phyloP scores from a whole-genome alignment of 2,329 filamentous ascomycete species.

The Colletotrichum tamarilloi region DNA sequence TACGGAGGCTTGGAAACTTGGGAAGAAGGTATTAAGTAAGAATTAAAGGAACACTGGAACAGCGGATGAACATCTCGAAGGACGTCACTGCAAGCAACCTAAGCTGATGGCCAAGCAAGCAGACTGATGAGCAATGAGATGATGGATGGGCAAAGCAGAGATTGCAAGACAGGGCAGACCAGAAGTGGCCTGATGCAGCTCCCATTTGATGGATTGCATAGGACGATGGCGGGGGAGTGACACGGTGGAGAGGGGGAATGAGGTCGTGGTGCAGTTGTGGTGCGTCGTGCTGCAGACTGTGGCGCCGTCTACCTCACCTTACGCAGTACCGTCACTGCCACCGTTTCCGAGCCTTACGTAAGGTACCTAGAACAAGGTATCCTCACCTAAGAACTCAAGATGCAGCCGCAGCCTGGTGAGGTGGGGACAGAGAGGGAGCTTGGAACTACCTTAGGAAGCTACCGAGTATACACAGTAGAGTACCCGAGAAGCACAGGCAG shows the following conservation, averaged over 20 bases:
- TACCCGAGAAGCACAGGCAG: background rate
- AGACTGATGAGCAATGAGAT: background rate
- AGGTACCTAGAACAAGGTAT: background rate
- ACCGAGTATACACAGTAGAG: background rate
- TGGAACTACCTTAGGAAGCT: background rate
- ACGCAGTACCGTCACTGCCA: background rate
- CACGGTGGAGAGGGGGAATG: constrained; percentile 12
- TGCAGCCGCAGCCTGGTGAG: background rate
- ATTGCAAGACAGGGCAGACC: constrained; percentile 9
- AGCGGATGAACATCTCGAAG: constrained; percentile 7
- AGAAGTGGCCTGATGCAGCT: constrained; percentile 35
- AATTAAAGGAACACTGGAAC: background rate
- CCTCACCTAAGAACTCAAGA: too few relatives aligned
- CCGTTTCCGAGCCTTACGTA: background rate
- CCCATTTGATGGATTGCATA: constrained; percentile 25
- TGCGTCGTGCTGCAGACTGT: background rate
- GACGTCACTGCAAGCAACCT: constrained; percentile 19
- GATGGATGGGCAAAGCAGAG: constrained; percentile 12
- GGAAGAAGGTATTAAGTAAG: background rate
- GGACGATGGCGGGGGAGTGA: constrained; percentile 32
- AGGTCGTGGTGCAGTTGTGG: background rate
- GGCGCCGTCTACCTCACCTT: too few relatives aligned
- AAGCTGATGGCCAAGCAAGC: background rate
- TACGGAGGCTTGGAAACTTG: too few relatives aligned
- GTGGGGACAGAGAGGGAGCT: background rate